Conservation (phyloP, 768 basidiomycete genomes). For the Pholiota microspora region DNA sequence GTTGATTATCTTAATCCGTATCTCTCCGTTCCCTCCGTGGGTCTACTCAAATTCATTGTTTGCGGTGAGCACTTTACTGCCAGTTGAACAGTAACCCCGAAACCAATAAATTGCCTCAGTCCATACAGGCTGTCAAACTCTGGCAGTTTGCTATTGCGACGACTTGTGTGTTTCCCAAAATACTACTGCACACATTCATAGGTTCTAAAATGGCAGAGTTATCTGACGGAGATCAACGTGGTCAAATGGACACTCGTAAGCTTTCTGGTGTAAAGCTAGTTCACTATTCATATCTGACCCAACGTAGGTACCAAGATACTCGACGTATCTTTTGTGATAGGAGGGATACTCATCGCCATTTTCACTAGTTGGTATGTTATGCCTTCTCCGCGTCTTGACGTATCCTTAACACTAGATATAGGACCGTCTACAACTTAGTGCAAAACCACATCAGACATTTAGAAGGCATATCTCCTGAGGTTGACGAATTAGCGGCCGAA, state of each 20-base stretch:
- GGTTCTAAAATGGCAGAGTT: constrained; percentile 72
- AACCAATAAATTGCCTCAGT: constrained; percentile 33
- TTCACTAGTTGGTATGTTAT: constrained; percentile 64
- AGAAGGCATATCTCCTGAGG: constrained; percentile 43
- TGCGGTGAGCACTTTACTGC: constrained; percentile 47
- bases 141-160: constrained; percentile 80
- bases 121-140: constrained; percentile 70
- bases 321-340: constrained; percentile 56
- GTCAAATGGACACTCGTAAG: constrained; percentile 74
- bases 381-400: not conserved
- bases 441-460: constrained; percentile 58
- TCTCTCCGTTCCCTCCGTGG: constrained; percentile 86
- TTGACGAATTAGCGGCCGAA: constrained; percentile 56
- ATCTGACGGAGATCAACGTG: constrained; percentile 74
- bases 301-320: constrained; percentile 61
- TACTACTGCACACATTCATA: constrained; percentile 72
- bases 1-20: constrained; percentile 77
- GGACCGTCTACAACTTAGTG: constrained; percentile 66
- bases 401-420: constrained; percentile 24
- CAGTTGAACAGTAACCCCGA: not conserved
- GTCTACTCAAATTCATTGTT: constrained; percentile 83
- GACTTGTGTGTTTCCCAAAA: constrained; percentile 65
- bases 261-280: constrained; percentile 6
- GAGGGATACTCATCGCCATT: constrained; percentile 56
- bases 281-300: constrained; percentile 7